Percentiles rank a stretch among this genome's conserved stretches.
Conservation (phyloP, 2,329 filamentous ascomycete genomes). For the Chrysosporium queenslandicum region DNA sequence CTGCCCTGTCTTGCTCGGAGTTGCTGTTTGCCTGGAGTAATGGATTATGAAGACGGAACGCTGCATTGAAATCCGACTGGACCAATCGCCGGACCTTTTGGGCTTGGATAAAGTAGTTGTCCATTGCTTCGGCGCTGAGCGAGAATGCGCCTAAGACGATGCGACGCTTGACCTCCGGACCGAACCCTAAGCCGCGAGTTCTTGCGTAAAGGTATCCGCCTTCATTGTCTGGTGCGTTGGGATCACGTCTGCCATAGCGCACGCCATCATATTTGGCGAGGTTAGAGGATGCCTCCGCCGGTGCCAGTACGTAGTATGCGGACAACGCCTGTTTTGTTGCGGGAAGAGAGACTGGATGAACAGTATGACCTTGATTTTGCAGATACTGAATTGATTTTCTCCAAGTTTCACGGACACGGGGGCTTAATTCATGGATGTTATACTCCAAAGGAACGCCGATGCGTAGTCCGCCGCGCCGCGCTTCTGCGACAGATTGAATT, state of each 20-base stretch:
- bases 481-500: conserved; percentile 18
- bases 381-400: conserved; percentile 50
- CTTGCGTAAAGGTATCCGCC: conserved; percentile 58
- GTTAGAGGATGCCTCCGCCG: conserved; percentile 91
- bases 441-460: conserved; percentile 64
- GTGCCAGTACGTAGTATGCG: conserved; percentile 90
- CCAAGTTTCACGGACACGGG: conserved; percentile 62
- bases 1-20: conserved; percentile 24
- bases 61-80: conserved; percentile 71
- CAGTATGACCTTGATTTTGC: conserved; percentile 53
- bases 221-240: conserved; percentile 40
- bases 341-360: conserved; percentile 71
- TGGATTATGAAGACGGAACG: conserved; percentile 62
- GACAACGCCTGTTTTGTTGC: conserved; percentile 76
- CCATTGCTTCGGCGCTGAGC: conserved; percentile 77
- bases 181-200: conserved; percentile 66
- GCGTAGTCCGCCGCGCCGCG: conserved; percentile 27
- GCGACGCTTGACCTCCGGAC: conserved; percentile 71
- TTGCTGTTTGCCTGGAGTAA: conserved; percentile 32
- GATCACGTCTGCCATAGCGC: conserved; percentile 63
- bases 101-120: conserved; percentile 94
- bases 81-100: conserved; percentile 79
- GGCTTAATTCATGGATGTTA: conserved; percentile 71
- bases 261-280: conserved; percentile 94
- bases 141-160: conserved; percentile 86